Base-by-base conservation (phyloP, 495 filamentous ascomycete genomes). In the Neurospora terricola region DNA sequence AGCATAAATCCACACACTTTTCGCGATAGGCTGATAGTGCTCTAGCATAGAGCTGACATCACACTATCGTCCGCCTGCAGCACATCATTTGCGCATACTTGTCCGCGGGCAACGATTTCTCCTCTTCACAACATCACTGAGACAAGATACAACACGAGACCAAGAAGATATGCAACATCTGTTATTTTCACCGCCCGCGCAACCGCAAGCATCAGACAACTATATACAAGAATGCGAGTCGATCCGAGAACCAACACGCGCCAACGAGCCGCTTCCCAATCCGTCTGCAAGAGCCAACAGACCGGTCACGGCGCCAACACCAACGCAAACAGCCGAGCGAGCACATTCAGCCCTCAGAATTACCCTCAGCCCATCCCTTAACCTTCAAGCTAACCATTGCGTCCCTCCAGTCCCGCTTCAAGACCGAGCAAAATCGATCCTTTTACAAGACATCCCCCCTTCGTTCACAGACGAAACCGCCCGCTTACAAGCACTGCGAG, bases 401-500 rank as follows among this genome's bases (percentile, higher is more conserved):
- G 27, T 62, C 3, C 27, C 14, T 62, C 54, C 27, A 62, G 14
- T 18, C 27, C 2, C 12, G 5, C 5, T 5, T 62, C 54, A 30
- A 30, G 23, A 62, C 12, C 12, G 23, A 16, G 5, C 2, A 16
- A 30, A 10, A 6, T 2, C 23, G 12, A 34, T 34, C 14, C 5
- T 14, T 34, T 14, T 2, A 62, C 27, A 34, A 34, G 54, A 9
- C 27, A 62, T 2, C 6, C 2, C 2, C 14, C 12, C 0, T 3
- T 62, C 54, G 12, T 3, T 18, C 27, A 62, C 54, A 2, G 5
- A 30, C 14, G 0, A 1, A 34, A 34, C 42, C 5, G 54, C 11
- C 7, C 54, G 27, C 43, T 77, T 78, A 82, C 30, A 82, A 34
- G 75, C 82, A 84, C 77, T 88, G 86, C 9, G 82, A 86, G 72